Base-by-base conservation (phyloP, 306 rosid species). In the Hippophae gyantsensis region DNA sequence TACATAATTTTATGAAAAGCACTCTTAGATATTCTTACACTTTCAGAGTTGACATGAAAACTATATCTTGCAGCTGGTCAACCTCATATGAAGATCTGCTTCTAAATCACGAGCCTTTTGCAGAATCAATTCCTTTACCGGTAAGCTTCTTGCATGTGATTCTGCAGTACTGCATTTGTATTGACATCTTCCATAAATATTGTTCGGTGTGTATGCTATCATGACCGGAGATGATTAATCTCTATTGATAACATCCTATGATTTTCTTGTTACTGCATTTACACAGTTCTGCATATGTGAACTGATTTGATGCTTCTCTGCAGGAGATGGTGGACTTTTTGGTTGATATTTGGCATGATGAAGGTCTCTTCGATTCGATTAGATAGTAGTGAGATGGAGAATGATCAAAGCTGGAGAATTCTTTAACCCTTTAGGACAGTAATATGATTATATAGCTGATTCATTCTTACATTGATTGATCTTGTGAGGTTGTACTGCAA, bases 241-340 rank as follows among this genome's bases (percentile, higher is more conserved):
- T 18, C 23, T 18, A 18, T 32, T 32, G 38, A 32, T 32, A 56
- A 57, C 73, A 23, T 62, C 26, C n/a, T 48, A 38, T 10, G 44
- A 23, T 25, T 44, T 18, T 43, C 23, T 52, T 40, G 56, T 43
- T 13, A 9, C 11, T 13, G 13, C 8, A 26, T 48, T 43, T 26
- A 47, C n/a, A 18, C 43, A 14, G 40, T 48, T 54, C 4, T 54
- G 52, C 58, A 18, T 48, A 70, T 48, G 61, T 69, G 25, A 42
- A 67, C 61, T 71, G 25, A 54, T 44, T 48, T 70, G 64, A 73
- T 53, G 48, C 27, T 62, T 8, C 41, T 74, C 83, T 74, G 85
- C 93, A 92, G 99, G 99, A 92, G 69, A 92, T 88, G 99, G 99
- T 92, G 72, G 99, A 92, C 74, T 92, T 85, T 73, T 74, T 88